A percentile compares a stretch with the other conserved stretches of the same genome.
Evolutionary conservation across 73 alveolate genomes (phyloP).

Genomic region (Paramecium biaurelia): DNA sequence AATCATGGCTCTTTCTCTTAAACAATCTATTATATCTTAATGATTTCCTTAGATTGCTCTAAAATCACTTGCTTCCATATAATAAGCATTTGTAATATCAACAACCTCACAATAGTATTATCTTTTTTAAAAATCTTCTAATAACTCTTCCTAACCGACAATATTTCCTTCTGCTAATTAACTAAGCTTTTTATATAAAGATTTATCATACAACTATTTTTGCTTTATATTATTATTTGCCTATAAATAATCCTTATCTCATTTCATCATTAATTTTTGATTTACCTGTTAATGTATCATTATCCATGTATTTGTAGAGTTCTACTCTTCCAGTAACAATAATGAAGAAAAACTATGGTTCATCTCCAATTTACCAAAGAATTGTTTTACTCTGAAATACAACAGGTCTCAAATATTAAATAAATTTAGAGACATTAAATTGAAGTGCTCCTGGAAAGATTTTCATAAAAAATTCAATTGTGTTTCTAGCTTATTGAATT

Average conservation of each 20-base stretch:
- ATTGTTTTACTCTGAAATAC: neutral
- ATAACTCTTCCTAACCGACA: conserved; percentile 10
- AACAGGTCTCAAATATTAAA: neutral
- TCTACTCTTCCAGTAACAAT: conserved; percentile 36
- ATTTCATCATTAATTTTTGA: neutral
- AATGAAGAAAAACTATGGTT: neutral
- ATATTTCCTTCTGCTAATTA: conserved; percentile 15
- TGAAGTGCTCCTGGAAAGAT: conserved; percentile 4
- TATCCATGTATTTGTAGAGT: neutral
- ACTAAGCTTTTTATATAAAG: neutral
- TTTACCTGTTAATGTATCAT: neutral
- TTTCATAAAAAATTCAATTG: conserved; percentile 16
- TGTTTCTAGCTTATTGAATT: neutral
- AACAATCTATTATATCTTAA: neutral
- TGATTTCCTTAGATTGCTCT: neutral
- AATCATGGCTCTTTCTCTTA: neutral
- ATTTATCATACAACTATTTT: neutral
- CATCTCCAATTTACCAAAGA: conserved; percentile 12
- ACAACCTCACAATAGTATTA: neutral
- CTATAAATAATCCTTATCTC: neutral
- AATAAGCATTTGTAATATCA: conserved; percentile 1
- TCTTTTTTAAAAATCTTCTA: neutral
- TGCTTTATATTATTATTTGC: neutral
- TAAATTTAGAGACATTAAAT: neutral
- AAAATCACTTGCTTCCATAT: conserved; percentile 43